Percentiles rank a stretch among this genome's conserved stretches.
Evolutionary conservation across 495 filamentous ascomycete species (phyloP).

Genomic region (Tetracladium setigerum): DNA sequence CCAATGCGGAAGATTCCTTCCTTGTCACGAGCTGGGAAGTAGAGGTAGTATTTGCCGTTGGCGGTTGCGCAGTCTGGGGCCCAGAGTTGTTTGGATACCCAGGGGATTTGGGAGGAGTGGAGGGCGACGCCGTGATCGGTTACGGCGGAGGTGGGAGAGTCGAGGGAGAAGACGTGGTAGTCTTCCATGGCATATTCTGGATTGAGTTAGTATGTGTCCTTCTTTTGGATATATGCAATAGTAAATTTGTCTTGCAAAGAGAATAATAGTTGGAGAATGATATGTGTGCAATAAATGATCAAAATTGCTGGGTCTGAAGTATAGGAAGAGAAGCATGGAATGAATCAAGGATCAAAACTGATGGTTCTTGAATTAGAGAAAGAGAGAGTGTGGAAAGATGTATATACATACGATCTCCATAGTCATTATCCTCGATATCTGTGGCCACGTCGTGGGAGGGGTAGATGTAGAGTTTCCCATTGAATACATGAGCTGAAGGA

Average conservation of each 20-base stretch:
- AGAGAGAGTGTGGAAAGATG: too few relatives aligned
- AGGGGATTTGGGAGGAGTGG: conserved; percentile 46
- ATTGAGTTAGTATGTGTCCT: too few relatives aligned
- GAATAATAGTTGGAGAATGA: too few relatives aligned
- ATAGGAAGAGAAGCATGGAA: too few relatives aligned
- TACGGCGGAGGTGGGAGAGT: conserved; percentile 39
- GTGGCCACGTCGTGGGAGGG: conserved; percentile 58
- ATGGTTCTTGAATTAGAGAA: too few relatives aligned
- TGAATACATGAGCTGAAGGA: conserved; percentile 48
- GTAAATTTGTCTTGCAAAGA: too few relatives aligned
- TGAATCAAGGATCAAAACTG: too few relatives aligned
- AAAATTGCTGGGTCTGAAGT: too few relatives aligned
- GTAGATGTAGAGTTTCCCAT: conserved; percentile 55
- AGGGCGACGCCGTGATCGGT: conserved; percentile 53
- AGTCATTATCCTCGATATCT: conserved; percentile 61
- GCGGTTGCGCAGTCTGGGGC: conserved; percentile 53
- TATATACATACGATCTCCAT: conserved; percentile 48
- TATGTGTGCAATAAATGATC: too few relatives aligned
- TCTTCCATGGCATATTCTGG: conserved; percentile 66
- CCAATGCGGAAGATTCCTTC: conserved; percentile 56
- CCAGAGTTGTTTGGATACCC: conserved; percentile 58
- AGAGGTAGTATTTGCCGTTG: conserved; percentile 56
- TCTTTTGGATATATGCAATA: too few relatives aligned
- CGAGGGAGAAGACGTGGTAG: conserved; percentile 56
- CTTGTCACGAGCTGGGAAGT: conserved; percentile 55